A percentile compares a stretch with the other conserved stretches of the same genome.
phyloP scores from a whole-genome alignment of 2,329 filamentous ascomycete genomes.

The Rhynchosporium agropyri region DNA sequence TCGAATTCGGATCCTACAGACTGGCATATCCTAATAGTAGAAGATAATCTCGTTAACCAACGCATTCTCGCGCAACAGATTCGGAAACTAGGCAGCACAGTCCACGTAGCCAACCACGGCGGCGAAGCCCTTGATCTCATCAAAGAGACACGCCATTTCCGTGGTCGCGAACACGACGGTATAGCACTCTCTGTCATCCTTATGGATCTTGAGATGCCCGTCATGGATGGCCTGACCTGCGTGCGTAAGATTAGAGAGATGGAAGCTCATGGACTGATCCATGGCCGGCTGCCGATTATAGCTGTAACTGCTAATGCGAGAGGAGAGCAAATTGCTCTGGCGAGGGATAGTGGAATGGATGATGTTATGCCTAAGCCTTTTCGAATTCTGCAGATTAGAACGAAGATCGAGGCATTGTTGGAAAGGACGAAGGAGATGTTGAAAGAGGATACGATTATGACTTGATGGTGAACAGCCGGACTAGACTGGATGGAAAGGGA shows the following conservation, averaged over 20 bases:
- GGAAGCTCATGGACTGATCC: slow-evolving; percentile 59
- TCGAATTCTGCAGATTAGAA: slow-evolving; percentile 65
- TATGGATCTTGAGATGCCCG: slow-evolving; percentile 82
- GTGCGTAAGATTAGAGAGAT: slow-evolving; percentile 68
- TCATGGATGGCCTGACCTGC: slow-evolving; percentile 79
- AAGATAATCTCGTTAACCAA: slow-evolving; percentile 64
- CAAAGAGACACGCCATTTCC: slow-evolving; percentile 46
- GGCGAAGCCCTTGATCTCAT: slow-evolving; percentile 61
- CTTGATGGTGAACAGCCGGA: not conserved
- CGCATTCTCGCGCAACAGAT: slow-evolving; percentile 55
- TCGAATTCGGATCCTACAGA: not conserved
- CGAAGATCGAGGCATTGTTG: slow-evolving; percentile 59
- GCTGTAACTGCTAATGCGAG: slow-evolving; percentile 78
- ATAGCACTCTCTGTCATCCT: slow-evolving; percentile 64
- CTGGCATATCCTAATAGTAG: slow-evolving; percentile 53
- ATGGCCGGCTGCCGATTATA: slow-evolving; percentile 71
- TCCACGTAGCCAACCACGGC: slow-evolving; percentile 65
- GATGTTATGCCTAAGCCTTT: slow-evolving; percentile 81
- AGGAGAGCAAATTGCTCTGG: slow-evolving; percentile 68
- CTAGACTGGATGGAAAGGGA: too few relatives aligned
- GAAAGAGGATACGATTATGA: not conserved
- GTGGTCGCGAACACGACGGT: slow-evolving; percentile 30
- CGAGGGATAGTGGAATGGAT: slow-evolving; percentile 73
- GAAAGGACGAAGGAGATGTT: not conserved
- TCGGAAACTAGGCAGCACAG: slow-evolving; percentile 59